Base-by-base conservation (phyloP, 2,329 filamentous ascomycete species). In the Trichoderma endophyticum region DNA sequence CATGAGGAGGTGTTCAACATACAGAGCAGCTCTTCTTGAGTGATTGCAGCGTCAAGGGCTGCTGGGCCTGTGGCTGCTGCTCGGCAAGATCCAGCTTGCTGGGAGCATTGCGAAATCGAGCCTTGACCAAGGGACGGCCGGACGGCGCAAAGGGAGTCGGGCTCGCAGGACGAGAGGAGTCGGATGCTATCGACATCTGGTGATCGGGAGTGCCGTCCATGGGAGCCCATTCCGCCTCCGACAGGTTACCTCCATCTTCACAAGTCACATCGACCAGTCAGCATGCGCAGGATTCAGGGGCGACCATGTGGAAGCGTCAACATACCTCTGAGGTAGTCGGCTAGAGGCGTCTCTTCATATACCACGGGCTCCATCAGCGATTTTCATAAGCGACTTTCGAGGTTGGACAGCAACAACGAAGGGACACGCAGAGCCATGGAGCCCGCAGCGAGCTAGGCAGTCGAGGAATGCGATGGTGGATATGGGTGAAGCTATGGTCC, bases 241-340 rank as follows among this genome's bases (percentile, higher is more conserved):
- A 82, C 73, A 83, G 82, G 75, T 82, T 81, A 78, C 86, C 85
- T 78, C 85, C 86, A 81, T 88, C 86, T 81, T 66, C n/a, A 60
- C 9, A n/a, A 32, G 3, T 67, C 26, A 43, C 14, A 8, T 24
- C 21, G 4, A 69, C 9, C 60, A 12, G 71, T 72, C 61, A 72
- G 71, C 36, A 71, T 54, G 60, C 65, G 71, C 67, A 26, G 57
- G 15, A 54, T 34, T 61, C 59, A 59, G 43, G 68, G 71, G 11
- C 56, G 32, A 9, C 60, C 59, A 39, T 48, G 15, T 18, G 56
- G 57, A 30, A 28, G 30, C 66, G 28, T 36, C 48, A 64, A 68
- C 72, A 51, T 83, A 96, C 95, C 94, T 89, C 95, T 91, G 77
- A 98, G 90, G 84, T 96, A 96, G 79, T 93, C 90, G 80, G 94